These are phyloP conservation scores for Colletotrichum noveboracense DNA, from an alignment of 2,329 filamentous ascomycete genomes.

Conservation along the genomic window DNA sequence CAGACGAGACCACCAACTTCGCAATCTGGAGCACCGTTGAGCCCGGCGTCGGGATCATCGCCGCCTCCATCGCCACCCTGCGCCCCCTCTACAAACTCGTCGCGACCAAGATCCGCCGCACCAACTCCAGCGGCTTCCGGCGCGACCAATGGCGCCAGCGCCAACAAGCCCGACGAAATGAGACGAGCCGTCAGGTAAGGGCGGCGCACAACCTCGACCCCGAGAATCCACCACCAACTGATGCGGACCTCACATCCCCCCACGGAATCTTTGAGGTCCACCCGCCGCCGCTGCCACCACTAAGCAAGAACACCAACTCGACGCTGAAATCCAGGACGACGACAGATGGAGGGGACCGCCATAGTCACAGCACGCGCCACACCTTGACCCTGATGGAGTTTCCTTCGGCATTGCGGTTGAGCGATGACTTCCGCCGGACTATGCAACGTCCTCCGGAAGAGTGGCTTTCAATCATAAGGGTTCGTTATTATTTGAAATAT, in stretches of 20 bases:
- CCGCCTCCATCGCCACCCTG: conserved; percentile 42
- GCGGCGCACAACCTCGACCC: not conserved
- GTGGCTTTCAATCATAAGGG: not conserved
- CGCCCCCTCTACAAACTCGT: conserved; percentile 30
- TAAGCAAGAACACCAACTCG: not conserved
- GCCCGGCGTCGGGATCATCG: conserved; percentile 44
- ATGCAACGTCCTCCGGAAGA: not conserved
- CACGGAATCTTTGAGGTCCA: not conserved
- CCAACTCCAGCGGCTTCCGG: not conserved
- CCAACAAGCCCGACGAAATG: not conserved
- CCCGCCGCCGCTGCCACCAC: not conserved
- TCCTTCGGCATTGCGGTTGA: not conserved
- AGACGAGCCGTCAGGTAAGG: not conserved
- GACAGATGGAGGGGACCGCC: not conserved
- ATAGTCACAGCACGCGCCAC: rapidly evolving
- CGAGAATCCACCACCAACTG: not conserved
- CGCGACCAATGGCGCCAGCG: not conserved
- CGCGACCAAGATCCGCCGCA: not conserved
- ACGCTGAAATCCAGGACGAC: not conserved
- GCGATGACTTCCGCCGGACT: not conserved
- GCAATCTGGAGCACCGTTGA: conserved; percentile 52
- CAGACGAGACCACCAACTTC: conserved; percentile 41
- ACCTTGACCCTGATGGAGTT: not conserved
- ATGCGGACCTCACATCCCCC: not conserved
- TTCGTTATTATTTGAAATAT: too few species aligned